phyloP scores from a whole-genome alignment of 2,329 filamentous ascomycete genomes.

The Periglandula ipomoeae region DNA sequence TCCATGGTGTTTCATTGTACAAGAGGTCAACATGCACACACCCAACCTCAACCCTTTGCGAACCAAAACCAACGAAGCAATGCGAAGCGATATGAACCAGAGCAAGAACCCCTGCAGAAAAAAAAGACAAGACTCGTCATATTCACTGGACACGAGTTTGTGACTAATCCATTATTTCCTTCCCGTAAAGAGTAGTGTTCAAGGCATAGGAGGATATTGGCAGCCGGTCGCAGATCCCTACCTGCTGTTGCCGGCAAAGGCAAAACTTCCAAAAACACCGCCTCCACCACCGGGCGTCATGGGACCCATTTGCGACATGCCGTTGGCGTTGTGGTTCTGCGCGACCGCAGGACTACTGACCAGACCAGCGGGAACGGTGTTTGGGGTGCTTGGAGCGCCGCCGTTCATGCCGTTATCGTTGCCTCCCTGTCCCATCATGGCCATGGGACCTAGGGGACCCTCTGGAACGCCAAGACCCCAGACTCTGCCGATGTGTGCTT shows the following conservation, averaged over 20 bases:
- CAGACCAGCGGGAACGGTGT: conserved; percentile 48
- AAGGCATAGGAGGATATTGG: conserved; percentile 7
- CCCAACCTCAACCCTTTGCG: conserved; percentile 1
- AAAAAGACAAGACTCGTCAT: too few relatives aligned
- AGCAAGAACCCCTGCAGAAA: too few relatives aligned
- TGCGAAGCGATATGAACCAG: too few relatives aligned
- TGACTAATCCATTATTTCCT: not conserved
- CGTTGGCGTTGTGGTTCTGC: conserved; percentile 47
- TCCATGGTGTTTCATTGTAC: too few relatives aligned
- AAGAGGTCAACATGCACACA: too few relatives aligned
- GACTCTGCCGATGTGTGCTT: conserved; percentile 80
- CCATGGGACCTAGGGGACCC: conserved; percentile 25
- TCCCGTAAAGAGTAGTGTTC: not conserved
- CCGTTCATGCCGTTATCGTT: conserved; percentile 29
- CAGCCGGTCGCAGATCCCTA: conserved; percentile 16
- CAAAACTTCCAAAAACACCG: conserved; percentile 68
- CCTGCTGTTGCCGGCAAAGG: conserved; percentile 35
- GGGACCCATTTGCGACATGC: conserved; percentile 50
- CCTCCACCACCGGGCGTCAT: conserved; percentile 71
- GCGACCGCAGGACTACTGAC: conserved; percentile 37
- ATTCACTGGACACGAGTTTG: too few relatives aligned
- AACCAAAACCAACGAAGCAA: not conserved
- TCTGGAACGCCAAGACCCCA: conserved; percentile 81
- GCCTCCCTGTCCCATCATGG: conserved; percentile 24
- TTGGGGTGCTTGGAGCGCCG: conserved; percentile 54